A percentile compares a stretch with the other conserved stretches of the same genome.
Evolutionary conservation across 352 stramenopile species (phyloP).

Genomic region (Globisporangium radiosum): DNA sequence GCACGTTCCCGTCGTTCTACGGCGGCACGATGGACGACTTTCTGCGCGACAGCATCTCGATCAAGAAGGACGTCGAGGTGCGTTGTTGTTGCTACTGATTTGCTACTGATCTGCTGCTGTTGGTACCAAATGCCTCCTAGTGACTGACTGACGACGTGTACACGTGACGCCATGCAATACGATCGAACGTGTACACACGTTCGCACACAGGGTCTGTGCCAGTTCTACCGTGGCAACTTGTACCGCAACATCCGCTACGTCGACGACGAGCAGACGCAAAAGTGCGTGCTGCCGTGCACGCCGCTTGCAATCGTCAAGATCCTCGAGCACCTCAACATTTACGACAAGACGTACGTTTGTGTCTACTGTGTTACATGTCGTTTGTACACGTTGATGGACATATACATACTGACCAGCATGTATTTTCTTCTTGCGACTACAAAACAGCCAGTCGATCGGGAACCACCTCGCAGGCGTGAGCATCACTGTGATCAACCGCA

Average conservation of each 20-base stretch:
- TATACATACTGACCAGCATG: too few species aligned
- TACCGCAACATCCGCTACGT: conserved; percentile 97
- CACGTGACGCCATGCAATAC: too few species aligned
- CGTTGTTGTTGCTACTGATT: not conserved
- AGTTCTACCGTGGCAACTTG: conserved; percentile 95
- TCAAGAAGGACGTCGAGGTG: conserved; percentile 95
- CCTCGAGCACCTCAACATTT: conserved; percentile 87
- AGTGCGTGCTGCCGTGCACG: conserved; percentile 96
- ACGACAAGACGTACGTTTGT: conserved; percentile 54
- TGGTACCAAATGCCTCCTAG: too few species aligned
- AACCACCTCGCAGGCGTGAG: conserved; percentile 78
- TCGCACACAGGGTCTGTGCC: conserved; percentile 69
- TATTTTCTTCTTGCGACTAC: too few species aligned
- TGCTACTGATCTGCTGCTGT: not conserved
- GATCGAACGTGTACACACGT: not conserved
- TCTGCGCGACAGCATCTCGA: conserved; percentile 92
- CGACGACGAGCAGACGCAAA: conserved; percentile 86
- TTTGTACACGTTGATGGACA: not conserved
- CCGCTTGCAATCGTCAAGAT: conserved; percentile 95
- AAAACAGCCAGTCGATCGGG: conserved; percentile 26
- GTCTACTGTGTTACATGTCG: conserved; percentile 2
- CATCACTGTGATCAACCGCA: conserved; percentile 96
- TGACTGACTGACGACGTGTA: too few species aligned
- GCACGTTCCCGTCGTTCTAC: conserved; percentile 93
- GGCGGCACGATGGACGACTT: conserved; percentile 97